These are phyloP conservation scores for Lipomyces yamanashiensis DNA, from an alignment of 805 yeast genomes.

Conservation along the genomic window DNA sequence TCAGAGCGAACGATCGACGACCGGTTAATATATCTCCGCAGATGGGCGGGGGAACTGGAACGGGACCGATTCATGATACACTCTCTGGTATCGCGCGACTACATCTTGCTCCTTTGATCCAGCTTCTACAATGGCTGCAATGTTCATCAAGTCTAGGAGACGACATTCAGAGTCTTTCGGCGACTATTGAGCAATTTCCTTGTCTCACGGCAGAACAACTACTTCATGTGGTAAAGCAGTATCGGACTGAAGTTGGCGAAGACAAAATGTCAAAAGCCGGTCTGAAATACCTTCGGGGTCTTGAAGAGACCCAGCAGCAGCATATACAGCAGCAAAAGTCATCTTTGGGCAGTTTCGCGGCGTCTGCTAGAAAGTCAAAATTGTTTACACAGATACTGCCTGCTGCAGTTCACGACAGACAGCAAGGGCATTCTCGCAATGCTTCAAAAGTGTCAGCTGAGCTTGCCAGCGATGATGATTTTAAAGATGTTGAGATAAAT, in stretches of 20 bases:
- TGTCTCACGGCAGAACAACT: conserved; percentile 72
- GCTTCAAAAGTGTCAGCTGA: conserved; percentile 5
- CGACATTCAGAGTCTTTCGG: conserved; percentile 48
- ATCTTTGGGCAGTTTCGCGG: conserved; percentile 3
- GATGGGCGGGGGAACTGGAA: conserved; percentile 34
- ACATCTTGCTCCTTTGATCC: conserved; percentile 73
- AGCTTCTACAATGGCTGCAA: conserved; percentile 88
- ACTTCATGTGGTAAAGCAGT: conserved; percentile 69
- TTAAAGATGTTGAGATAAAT: conserved; percentile 14
- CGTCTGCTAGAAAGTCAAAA: conserved; percentile 15
- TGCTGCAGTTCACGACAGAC: conserved; percentile 12
- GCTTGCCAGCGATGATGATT: not conserved
- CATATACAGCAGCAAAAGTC: conserved; percentile 10
- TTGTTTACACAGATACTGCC: conserved; percentile 29
- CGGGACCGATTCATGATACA: conserved; percentile 33
- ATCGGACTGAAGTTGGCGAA: conserved; percentile 85
- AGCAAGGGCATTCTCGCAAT: conserved; percentile 10
- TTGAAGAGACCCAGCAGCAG: conserved; percentile 37
- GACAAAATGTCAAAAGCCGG: conserved; percentile 61
- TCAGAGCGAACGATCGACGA: conserved; percentile 66
- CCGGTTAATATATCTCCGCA: conserved; percentile 44
- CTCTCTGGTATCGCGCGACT: conserved; percentile 60
- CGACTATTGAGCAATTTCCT: conserved; percentile 60
- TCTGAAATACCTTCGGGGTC: conserved; percentile 50
- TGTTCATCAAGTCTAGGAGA: conserved; percentile 73